Base-by-base conservation (phyloP, 495 filamentous ascomycete species). In the Daldinia grandis region DNA sequence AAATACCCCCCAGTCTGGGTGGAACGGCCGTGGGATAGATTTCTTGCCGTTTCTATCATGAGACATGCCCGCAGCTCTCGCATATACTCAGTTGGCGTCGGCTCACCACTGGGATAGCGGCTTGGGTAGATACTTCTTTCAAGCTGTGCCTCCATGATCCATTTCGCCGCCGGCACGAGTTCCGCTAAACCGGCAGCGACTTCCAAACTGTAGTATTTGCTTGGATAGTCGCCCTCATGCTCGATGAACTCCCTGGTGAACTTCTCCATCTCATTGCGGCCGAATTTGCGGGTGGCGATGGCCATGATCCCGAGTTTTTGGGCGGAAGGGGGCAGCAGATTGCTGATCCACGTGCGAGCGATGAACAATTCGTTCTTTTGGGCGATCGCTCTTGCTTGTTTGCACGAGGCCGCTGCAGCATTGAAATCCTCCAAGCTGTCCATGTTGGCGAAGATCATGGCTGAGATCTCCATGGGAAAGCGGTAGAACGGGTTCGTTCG, bases 21-120 rank as follows among this genome's bases (percentile, higher is more conserved):
- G n/a, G n/a, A n/a, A n/a, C n/a, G n/a, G n/a, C 44, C 37, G 28
- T 61, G n/a, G 49, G 61, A 55, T 1, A 67, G 25, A n/a, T 67
- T 67, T 1, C 25, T 9, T 5, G 47, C 56, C 1, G 49, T 67
- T 35, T 67, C 64, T 0, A 67, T 28, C 57, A 61, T 67, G 15
- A 60, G 27, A 9, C 33, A 40, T 3, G 47, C 25, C 6, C 57
- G 64, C 2, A 54, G 4, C 33, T 33, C 17, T 6, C 64, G 33
- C 5, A 12, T 24, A 0, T 4, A 6, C 19, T 66, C 56, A 1
- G 64, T 30, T n/a, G 1, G 10, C 10, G 24, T 53, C 27, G 4
- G 0, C 1, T 10, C 12, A n/a, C 7, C 27, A n/a, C 3, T 17
- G 24, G 25, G 49, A 24, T n/a, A 53, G 49, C 27, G 25, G 4